Conservation (phyloP, 768 basidiomycete species). For the Crucibulum laeve region DNA sequence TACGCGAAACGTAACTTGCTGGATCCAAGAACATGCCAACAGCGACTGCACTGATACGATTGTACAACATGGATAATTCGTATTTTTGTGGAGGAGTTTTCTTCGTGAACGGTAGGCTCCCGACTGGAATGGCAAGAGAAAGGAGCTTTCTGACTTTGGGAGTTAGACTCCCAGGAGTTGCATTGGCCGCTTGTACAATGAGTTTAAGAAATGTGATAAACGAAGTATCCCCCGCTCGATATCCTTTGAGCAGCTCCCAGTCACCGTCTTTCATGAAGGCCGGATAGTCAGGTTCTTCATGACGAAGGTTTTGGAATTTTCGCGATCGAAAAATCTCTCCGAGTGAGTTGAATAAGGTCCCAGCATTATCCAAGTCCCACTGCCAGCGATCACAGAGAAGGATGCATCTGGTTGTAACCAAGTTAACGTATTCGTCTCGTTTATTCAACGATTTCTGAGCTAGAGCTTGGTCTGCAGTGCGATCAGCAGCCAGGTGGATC, state of each 20-base stretch:
- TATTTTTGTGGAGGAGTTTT: constrained; percentile 40
- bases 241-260: constrained; percentile 44
- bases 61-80: constrained; percentile 75
- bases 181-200: constrained; percentile 54
- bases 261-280: constrained; percentile 59
- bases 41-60: constrained; percentile 73
- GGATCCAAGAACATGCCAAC: constrained; percentile 65
- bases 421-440: constrained; percentile 67
- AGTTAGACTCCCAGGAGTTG: constrained; percentile 23
- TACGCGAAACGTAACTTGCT: constrained; percentile 41
- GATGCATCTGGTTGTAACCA: constrained; percentile 70
- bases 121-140: constrained; percentile 68
- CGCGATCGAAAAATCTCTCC: constrained; percentile 74
- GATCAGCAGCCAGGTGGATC: constrained; percentile 52
- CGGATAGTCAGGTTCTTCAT: constrained; percentile 63
- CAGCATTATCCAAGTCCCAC: constrained; percentile 64
- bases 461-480: constrained; percentile 33
- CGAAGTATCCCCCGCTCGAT: constrained; percentile 58
- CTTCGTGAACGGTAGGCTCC: constrained; percentile 61
- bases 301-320: constrained; percentile 66
- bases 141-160: constrained; percentile 62
- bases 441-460: constrained; percentile 36
- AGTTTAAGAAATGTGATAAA: constrained; percentile 82
- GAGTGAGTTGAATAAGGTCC: constrained; percentile 56
- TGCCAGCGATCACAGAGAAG: constrained; percentile 71